These are phyloP conservation scores for Raphanus raphanistrum DNA, from an alignment of 345 rosid genomes.

Conservation along the genomic window DNA sequence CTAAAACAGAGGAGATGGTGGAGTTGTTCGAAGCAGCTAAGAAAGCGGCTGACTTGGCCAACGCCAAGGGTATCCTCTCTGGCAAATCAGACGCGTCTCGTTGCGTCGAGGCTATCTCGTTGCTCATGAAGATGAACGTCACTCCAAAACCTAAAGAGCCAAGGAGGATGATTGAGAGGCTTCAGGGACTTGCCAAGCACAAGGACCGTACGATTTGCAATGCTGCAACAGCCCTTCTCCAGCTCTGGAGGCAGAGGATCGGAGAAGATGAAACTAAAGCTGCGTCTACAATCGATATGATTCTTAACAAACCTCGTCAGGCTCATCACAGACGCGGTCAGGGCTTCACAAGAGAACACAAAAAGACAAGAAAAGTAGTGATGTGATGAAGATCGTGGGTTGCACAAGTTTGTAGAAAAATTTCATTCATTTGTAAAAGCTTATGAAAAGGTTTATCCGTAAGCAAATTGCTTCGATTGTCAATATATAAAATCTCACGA, in stretches of 20 bases:
- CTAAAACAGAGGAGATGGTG: background rate
- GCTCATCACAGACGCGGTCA: background rate
- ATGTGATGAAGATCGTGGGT: background rate
- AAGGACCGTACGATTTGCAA: constrained; percentile 13
- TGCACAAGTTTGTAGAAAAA: background rate
- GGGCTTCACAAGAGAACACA: background rate
- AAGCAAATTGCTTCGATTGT: no score
- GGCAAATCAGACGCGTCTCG: constrained; percentile 10
- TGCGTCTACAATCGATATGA: background rate
- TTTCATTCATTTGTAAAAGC: background rate
- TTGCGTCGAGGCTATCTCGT: constrained; percentile 5
- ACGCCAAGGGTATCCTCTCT: background rate
- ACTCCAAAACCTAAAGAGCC: background rate
- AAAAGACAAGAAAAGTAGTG: background rate
- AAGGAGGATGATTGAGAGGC: constrained; percentile 15
- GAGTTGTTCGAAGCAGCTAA: constrained; percentile 13
- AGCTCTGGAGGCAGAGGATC: constrained; percentile 7
- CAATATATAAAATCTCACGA: no score
- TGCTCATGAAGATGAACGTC: background rate
- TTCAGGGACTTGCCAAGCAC: constrained; percentile 21
- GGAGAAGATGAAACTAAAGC: background rate
- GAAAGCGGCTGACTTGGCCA: constrained; percentile 26
- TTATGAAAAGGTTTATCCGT: background rate
- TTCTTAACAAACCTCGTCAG: background rate
- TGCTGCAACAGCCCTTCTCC: constrained; percentile 10